These are phyloP conservation scores for Sanghuangporus baumii DNA, from an alignment of 1,284 basidiomycete genomes.

Conservation along the genomic window DNA sequence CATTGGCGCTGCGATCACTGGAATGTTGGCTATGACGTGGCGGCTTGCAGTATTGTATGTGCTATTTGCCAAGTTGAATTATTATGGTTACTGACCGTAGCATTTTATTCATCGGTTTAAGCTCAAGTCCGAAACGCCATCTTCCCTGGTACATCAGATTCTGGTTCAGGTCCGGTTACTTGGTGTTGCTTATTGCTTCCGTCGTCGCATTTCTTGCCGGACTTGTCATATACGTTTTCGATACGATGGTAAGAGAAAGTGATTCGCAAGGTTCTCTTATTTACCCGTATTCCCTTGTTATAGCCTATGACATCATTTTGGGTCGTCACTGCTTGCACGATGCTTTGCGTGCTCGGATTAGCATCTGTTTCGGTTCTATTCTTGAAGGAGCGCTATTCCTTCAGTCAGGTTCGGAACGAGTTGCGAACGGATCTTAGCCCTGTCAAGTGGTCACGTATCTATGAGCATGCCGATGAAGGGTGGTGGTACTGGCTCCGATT, in stretches of 20 bases:
- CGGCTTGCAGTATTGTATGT: conserved; percentile 15
- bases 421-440: conserved; percentile 1
- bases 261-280: not conserved
- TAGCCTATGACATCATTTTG: not conserved
- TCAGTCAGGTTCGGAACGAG: conserved; percentile 5
- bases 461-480: not conserved
- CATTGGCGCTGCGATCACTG: conserved; percentile 15
- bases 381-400: conserved; percentile 8
- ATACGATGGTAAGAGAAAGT: not conserved
- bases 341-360: conserved; percentile 11
- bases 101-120: not conserved
- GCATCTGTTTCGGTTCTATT: conserved; percentile 11
- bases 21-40: conserved; percentile 17
- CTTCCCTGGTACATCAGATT: conserved; percentile 16
- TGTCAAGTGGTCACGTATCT: not conserved
- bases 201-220: conserved; percentile 15
- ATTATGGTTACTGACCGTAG: not conserved
- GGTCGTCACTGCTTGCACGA: conserved; percentile 13
- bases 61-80: too few species aligned
- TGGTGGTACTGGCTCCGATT: conserved; percentile 10
- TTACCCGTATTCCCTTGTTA: not conserved
- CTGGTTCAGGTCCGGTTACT: conserved; percentile 14
- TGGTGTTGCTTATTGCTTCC: conserved; percentile 14
- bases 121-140: conserved; percentile 14
- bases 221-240: conserved; percentile 8